Conservation (phyloP, 202 grass and related monocot species). For the Zizania palustris region DNA sequence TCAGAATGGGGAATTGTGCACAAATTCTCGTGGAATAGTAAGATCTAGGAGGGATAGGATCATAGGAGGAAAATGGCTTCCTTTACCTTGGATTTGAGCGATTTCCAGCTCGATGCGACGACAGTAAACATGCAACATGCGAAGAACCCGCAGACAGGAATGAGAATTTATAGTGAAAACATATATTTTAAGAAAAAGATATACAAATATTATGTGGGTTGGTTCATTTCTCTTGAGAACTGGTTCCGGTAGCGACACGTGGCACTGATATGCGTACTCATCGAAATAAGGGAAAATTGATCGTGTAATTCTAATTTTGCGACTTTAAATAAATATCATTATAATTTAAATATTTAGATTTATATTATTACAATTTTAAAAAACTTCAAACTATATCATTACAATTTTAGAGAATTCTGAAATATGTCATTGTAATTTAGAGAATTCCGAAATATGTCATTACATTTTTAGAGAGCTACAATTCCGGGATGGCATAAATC, state of each 20-base stretch:
- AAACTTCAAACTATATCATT: too few relatives aligned
- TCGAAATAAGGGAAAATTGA: too few relatives aligned
- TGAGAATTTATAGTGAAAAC: background rate
- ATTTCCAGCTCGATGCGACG: conserved; percentile 6
- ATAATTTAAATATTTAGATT: too few relatives aligned
- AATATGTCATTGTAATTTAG: too few relatives aligned
- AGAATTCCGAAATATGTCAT: too few relatives aligned
- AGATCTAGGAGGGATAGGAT: conserved; percentile 29
- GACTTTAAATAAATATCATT: too few relatives aligned
- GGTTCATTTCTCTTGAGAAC: conserved; percentile 33
- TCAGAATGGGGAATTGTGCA: background rate
- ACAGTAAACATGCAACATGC: conserved; percentile 11
- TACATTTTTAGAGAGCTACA: too few relatives aligned
- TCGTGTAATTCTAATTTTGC: too few relatives aligned
- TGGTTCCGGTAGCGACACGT: background rate
- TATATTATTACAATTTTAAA: too few relatives aligned
- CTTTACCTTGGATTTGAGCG: conserved; percentile 38
- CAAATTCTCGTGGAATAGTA: conserved; percentile 16
- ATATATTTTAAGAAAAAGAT: background rate
- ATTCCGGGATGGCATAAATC: too few relatives aligned
- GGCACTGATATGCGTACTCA: too few relatives aligned
- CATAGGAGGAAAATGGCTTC: background rate
- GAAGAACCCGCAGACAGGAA: background rate
- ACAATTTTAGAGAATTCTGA: too few relatives aligned
- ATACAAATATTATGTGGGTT: background rate